Base-by-base conservation (phyloP, 768 basidiomycete species). In the Galerina marginata region DNA sequence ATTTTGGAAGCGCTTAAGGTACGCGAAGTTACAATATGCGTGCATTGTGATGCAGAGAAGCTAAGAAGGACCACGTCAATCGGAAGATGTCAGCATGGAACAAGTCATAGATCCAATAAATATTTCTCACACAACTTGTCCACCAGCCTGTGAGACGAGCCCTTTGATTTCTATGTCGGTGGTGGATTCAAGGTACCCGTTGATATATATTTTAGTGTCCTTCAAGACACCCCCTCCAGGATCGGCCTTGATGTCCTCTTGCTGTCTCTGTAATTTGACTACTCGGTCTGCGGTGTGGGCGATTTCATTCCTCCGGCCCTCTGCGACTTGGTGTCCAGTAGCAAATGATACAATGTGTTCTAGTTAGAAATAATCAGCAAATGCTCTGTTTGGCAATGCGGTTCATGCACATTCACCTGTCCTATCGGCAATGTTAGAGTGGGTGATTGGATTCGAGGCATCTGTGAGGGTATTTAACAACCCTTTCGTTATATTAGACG, bases 151-250 rank as follows among this genome's bases (percentile, higher is more conserved):
- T n/a, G 77, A 70, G 9, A 94, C 79, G 12, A 88, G 75, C 64
- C 84, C 78, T 74, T 87, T 93, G 79, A 95, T 86, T 73, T 94
- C 91, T 51, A 89, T 83, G 69, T 93, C 91, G 1, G 91, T 94
- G 20, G 90, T 91, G 45, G 82, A 81, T 33, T 78, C 79, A 59
- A 92, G 76, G 67, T 86, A 91, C 0, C 90, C 92, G 65, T 87
- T 80, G 67, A 91, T 87, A 63, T 91, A 91, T n/a, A 86, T 77
- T 52, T 81, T 79, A 48, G 85, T 81, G 64, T 83, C 77, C 60
- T 68, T 69, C 74, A 81, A 66, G 72, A 65, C 67, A 57, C 54
- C 66, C 47, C 43, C 59, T 16, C 39, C 54, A 39, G 53, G 56
- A n/a, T 64, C 50, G 42, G 56, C 45, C 37, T 59, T 55, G 44